Evolutionary conservation across 805 yeast genomes (phyloP), one percentile per base, ranked within the genome.

Genomic region (Candida dajiaensis): DNA sequence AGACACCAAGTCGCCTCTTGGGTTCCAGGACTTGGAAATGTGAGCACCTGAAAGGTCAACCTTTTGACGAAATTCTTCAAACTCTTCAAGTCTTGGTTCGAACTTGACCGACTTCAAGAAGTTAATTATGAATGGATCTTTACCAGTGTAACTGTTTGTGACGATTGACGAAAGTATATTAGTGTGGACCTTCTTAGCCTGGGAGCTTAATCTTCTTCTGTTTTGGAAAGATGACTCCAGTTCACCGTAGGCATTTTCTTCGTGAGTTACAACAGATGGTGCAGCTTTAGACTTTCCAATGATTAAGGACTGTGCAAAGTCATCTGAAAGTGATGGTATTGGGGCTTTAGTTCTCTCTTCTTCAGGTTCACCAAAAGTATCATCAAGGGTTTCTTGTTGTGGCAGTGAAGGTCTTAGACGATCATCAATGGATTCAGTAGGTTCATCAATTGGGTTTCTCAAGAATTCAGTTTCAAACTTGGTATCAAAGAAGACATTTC

Each of bases 71-170:
- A 89, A 87, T 55, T 86, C 95, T 16, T 73, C 64, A 51, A 80
- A 85, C 43, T 81, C 81, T 38, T 72, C 73, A 44, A 83, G 59
- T 0, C 75, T 67, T 0, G 89, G 85, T 35, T 76, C 80, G 45
- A 82, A 72, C 18, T 69, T 69, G 19, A 82, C 69, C 15, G 70
- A 71, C 11, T 70, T 67, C 43, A 89, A 68, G 56, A 76, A 83
- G 38, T 74, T 72, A 43, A 76, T 57, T 28, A 89, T 78, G 49
- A 77, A 80, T 1, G 82, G 81, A 56, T 85, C 83, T 22, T 69
- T 65, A 0, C 96, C 96, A 2, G 69, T 72, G 59, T 88, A 89
- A 55, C 83, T 83, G 55, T 78, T 81, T 36, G 65, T 66, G 18
- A 76, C 61, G 16, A 65, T 63, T 1, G 60, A 56, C 3, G 58